Percentiles rank a stretch among this genome's conserved stretches.
These are phyloP conservation scores for Podaxis mareebaensis DNA, from an alignment of 768 basidiomycete genomes.

Conservation along the genomic window DNA sequence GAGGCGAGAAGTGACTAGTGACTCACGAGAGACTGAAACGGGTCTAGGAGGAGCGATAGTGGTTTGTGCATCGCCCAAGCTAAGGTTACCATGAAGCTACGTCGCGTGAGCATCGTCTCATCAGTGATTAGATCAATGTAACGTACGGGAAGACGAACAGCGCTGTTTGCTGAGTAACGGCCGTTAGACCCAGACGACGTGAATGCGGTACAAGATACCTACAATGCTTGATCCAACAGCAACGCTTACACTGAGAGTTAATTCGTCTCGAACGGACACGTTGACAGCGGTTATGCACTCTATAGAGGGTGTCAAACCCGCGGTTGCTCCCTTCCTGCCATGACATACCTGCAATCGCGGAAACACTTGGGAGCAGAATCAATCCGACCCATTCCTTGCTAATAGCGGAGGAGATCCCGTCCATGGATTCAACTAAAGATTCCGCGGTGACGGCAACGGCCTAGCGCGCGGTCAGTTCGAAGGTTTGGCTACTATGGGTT, in stretches of 20 bases:
- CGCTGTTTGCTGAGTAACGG: slow-evolving; percentile 56
- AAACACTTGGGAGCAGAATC: slow-evolving; percentile 85
- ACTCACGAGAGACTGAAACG: slow-evolving; percentile 68
- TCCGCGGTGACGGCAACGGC: slow-evolving; percentile 59
- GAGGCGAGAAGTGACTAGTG: slow-evolving; percentile 21
- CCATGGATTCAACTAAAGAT: slow-evolving; percentile 80
- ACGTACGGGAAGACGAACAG: slow-evolving; percentile 47
- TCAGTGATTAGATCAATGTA: background rate
- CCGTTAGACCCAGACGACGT: background rate
- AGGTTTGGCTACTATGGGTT: background rate
- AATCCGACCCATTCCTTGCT: slow-evolving; percentile 89
- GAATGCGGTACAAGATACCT: slow-evolving; percentile 25
- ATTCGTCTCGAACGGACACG: slow-evolving; percentile 83
- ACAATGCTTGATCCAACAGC: slow-evolving; percentile 81
- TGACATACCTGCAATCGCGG: slow-evolving; percentile 66
- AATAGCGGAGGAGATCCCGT: slow-evolving; percentile 68
- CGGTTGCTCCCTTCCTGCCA: background rate
- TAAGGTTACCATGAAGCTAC: slow-evolving; percentile 71
- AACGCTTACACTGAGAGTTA: slow-evolving; percentile 82
- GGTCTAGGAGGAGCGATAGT: slow-evolving; percentile 81
- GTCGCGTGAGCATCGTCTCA: background rate
- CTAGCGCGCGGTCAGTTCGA: slow-evolving; percentile 28
- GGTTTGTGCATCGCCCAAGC: slow-evolving; percentile 84
- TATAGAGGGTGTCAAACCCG: slow-evolving; percentile 24
- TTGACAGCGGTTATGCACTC: slow-evolving; percentile 91